Conservation (phyloP, 169 alveolate genomes). For the Plasmodium chabaudi region DNA sequence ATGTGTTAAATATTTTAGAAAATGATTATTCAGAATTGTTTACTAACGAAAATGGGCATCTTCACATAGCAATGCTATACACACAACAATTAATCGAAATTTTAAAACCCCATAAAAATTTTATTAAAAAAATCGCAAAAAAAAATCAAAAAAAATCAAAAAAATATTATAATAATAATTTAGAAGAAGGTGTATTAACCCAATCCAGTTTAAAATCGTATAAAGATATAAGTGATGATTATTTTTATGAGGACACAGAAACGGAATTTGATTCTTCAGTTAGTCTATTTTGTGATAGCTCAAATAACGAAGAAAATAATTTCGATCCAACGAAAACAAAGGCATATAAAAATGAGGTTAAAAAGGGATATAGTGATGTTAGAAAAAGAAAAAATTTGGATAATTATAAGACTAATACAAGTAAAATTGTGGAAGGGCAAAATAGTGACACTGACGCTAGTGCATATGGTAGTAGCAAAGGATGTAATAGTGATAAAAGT, state of each 20-base stretch:
- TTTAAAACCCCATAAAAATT: slow-evolving; percentile 48
- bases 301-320: slow-evolving; percentile 38
- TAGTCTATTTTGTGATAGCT: slow-evolving; percentile 66
- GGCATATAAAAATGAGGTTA: slow-evolving; percentile 1
- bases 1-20: slow-evolving; percentile 64
- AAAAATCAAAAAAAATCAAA: slow-evolving; percentile 1
- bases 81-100: slow-evolving; percentile 75
- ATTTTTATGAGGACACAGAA: slow-evolving; percentile 52
- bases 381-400: background rate
- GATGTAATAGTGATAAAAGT: slow-evolving; percentile 1
- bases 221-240: slow-evolving; percentile 67
- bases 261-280: slow-evolving; percentile 63
- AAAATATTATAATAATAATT: background rate
- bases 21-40: slow-evolving; percentile 47
- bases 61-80: slow-evolving; percentile 62
- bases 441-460: background rate
- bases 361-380: background rate
- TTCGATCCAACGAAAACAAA: background rate
- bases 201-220: slow-evolving; percentile 49
- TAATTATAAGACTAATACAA: background rate
- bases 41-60: slow-evolving; percentile 38
- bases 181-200: slow-evolving; percentile 25
- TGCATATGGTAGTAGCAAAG: background rate
- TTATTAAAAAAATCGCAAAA: slow-evolving; percentile 39
- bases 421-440: background rate